Percentiles rank a stretch among this genome's conserved stretches.
Conservation (phyloP, 306 rosid genomes). For the Cicer bijugum region DNA sequence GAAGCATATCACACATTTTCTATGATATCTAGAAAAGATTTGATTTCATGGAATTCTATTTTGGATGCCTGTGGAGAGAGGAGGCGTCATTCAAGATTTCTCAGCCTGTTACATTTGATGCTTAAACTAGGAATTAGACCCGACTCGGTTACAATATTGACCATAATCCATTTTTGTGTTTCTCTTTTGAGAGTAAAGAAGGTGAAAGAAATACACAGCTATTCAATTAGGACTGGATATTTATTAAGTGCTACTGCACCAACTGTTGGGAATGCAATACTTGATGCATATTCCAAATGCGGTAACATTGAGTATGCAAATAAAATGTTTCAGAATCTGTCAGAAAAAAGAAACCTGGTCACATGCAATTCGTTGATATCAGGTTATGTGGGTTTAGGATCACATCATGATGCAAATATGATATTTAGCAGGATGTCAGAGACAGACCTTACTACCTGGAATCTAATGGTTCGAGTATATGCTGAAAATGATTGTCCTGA, state of each 20-base stretch:
- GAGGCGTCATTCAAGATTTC: conserved; percentile 53
- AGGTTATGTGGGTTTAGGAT: conserved; percentile 66
- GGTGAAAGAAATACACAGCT: conserved; percentile 80
- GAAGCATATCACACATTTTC: conserved; percentile 62
- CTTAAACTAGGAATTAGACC: conserved; percentile 59
- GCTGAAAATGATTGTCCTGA: conserved; percentile 73
- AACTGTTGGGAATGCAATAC: conserved; percentile 71
- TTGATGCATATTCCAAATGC: conserved; percentile 91
- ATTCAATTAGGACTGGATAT: conserved; percentile 65
- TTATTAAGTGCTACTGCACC: conserved; percentile 54
- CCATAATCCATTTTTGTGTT: conserved; percentile 62
- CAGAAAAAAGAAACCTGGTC: conserved; percentile 60
- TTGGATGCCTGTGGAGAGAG: conserved; percentile 65
- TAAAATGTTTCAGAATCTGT: conserved; percentile 62
- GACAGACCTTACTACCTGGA: conserved; percentile 90
- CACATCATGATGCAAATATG: conserved; percentile 59
- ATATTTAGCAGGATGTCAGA: conserved; percentile 65
- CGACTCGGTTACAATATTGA: conserved; percentile 67
- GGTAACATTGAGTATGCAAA: conserved; percentile 66
- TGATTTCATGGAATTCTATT: conserved; percentile 95
- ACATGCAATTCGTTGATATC: conserved; percentile 79
- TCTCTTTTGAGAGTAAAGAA: conserved; percentile 52
- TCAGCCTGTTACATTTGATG: conserved; percentile 62
- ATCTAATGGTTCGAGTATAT: conserved; percentile 79
- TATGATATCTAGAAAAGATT: conserved; percentile 64